phyloP scores from a whole-genome alignment of 1,139 yeast species.

The Pichia sp. region DNA sequence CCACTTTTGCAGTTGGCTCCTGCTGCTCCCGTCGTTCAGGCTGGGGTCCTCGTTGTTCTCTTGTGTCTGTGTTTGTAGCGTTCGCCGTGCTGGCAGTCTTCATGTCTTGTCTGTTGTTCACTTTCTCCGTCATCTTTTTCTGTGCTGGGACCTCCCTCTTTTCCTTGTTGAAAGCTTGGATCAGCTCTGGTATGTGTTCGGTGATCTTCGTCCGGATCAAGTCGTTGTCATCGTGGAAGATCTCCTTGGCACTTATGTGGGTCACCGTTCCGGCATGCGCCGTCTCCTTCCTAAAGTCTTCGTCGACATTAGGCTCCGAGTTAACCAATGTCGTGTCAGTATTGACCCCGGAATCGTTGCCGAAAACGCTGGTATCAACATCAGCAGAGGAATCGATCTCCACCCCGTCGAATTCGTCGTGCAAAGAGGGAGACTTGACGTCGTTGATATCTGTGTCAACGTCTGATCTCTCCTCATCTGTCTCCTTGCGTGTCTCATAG shows the following conservation, averaged over 20 bases:
- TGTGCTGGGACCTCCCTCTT: not conserved
- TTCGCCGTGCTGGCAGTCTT: not conserved
- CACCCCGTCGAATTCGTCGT: not conserved
- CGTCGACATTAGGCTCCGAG: conserved; percentile 12
- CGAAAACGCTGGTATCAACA: not conserved
- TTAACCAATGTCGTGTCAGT: conserved; percentile 17
- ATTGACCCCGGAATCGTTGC: conserved; percentile 8
- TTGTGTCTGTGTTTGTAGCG: not conserved
- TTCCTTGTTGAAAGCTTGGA: conserved; percentile 52
- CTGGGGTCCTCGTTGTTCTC: too few relatives aligned
- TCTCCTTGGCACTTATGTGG: conserved; percentile 15
- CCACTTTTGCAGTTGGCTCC: not conserved
- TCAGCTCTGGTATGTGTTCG: conserved; percentile 53
- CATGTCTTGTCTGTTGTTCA: not conserved
- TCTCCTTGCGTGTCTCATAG: not conserved
- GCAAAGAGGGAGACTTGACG: not conserved
- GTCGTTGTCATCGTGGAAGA: conserved; percentile 16
- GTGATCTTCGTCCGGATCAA: conserved; percentile 43
- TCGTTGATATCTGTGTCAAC: not conserved
- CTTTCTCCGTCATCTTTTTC: not conserved
- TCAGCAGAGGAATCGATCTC: not conserved
- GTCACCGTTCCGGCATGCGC: conserved; percentile 6
- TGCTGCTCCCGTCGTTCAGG: not conserved
- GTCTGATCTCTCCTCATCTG: not conserved
- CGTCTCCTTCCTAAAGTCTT: not conserved